Conservation (phyloP, 768 basidiomycete genomes). For the Pluteus cervinus region DNA sequence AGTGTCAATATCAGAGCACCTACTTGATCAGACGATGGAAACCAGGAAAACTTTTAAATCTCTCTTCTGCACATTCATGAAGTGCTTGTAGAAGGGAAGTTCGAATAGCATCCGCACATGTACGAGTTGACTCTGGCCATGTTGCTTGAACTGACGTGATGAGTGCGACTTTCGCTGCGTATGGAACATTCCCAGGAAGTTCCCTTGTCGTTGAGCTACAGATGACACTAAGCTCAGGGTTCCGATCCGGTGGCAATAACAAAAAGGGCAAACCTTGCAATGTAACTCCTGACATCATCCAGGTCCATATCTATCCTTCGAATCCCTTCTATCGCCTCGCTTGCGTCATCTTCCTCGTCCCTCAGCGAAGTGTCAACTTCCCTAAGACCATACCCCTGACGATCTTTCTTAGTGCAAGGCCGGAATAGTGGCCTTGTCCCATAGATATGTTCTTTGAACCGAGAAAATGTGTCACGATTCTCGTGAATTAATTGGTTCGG, state of each 20-base stretch:
- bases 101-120: constrained; percentile 29
- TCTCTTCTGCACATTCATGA: too few relatives aligned
- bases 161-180: constrained; percentile 25
- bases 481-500: too few relatives aligned
- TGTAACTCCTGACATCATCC: constrained; percentile 25
- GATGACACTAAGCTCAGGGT: not conserved
- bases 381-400: not conserved
- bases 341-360: not conserved
- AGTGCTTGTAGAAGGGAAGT: too few relatives aligned
- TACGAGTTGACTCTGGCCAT: constrained; percentile 28
- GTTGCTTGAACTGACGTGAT: constrained; percentile 23
- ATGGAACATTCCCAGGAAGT: constrained; percentile 32
- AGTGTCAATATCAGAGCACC: too few relatives aligned
- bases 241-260: not conserved
- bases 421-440: constrained; percentile 23
- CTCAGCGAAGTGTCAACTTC: not conserved
- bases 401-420: constrained; percentile 21
- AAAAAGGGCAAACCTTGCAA: constrained; percentile 18
- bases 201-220: constrained; percentile 31
- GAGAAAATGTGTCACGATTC: constrained; percentile 28
- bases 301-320: constrained; percentile 23
- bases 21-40: too few relatives aligned
- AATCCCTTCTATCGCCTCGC: constrained; percentile 2
- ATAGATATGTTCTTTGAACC: constrained; percentile 26
- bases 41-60: too few relatives aligned